Evolutionary conservation across 176 grass and related monocot genomes (phyloP).

Genomic region (Carex cristatella): DNA sequence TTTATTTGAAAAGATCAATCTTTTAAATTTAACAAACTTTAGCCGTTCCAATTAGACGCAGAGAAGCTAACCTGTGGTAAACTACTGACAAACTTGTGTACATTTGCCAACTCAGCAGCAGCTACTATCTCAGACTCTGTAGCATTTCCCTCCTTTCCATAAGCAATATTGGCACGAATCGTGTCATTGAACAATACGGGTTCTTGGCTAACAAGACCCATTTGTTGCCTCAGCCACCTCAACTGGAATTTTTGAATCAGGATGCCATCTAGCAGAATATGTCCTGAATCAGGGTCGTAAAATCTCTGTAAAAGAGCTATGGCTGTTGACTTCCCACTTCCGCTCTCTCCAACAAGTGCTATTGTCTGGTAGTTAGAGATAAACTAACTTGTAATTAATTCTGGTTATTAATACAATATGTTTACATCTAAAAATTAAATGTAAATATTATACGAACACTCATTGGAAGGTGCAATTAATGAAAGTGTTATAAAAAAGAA

Average conservation of each 20-base stretch:
- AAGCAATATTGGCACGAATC: conserved; percentile 57
- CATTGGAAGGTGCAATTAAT: too few species aligned
- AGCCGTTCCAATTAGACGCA: background rate
- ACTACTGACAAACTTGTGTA: conserved; percentile 57
- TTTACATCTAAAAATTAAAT: too few species aligned
- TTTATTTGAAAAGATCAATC: background rate
- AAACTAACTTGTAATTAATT: too few species aligned
- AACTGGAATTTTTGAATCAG: conserved; percentile 45
- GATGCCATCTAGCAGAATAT: conserved; percentile 50
- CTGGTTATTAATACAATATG: too few species aligned
- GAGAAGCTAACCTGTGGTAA: conserved; percentile 39
- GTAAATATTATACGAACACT: too few species aligned
- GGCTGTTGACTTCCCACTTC: conserved; percentile 67
- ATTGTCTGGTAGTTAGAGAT: conserved; percentile 30
- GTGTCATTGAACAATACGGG: conserved; percentile 60
- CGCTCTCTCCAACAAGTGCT: conserved; percentile 71
- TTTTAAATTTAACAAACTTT: conserved; percentile 2
- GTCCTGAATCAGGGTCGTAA: conserved; percentile 54
- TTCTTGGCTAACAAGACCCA: conserved; percentile 71
- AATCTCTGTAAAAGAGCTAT: conserved; percentile 66
- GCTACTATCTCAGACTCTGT: conserved; percentile 41
- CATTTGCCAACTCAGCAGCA: conserved; percentile 43
- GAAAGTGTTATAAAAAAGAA: too few species aligned
- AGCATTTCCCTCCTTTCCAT: conserved; percentile 50
- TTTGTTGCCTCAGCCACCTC: conserved; percentile 66